Percentiles rank a stretch among this genome's conserved stretches.
Conservation (phyloP, 805 yeast species). For the Pichia membranifaciens region DNA sequence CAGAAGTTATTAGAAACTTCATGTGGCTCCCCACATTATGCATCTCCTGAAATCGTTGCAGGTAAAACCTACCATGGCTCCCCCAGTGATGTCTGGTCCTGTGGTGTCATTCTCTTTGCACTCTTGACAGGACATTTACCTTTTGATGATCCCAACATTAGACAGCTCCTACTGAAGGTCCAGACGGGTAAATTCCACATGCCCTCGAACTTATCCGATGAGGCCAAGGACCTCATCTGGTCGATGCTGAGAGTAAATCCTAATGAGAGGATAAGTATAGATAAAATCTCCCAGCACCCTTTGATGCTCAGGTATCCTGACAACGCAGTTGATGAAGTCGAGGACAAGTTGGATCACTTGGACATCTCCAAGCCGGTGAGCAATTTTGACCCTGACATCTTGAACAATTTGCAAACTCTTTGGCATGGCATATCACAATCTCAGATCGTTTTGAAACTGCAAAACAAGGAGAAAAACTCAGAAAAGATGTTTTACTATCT, state of each 20-base stretch:
- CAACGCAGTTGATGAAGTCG: slow-evolving; percentile 26
- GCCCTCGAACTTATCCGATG: slow-evolving; percentile 58
- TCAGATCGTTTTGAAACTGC: slow-evolving; percentile 26
- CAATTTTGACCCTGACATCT: slow-evolving; percentile 43
- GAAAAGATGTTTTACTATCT: slow-evolving; percentile 35
- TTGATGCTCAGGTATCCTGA: slow-evolving; percentile 48
- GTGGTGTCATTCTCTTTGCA: slow-evolving; percentile 79
- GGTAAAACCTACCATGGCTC: slow-evolving; percentile 78
- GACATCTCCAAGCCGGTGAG: slow-evolving; percentile 23
- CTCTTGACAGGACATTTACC: slow-evolving; percentile 76
- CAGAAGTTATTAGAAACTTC: slow-evolving; percentile 70
- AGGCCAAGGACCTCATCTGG: slow-evolving; percentile 62
- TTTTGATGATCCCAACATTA: slow-evolving; percentile 75
- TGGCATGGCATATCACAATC: slow-evolving; percentile 48
- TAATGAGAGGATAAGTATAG: slow-evolving; percentile 60
- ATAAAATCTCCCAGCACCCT: slow-evolving; percentile 55
- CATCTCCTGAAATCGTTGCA: slow-evolving; percentile 80
- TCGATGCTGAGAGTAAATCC: slow-evolving; percentile 71
- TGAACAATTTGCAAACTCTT: slow-evolving; percentile 48
- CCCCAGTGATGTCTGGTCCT: slow-evolving; percentile 84
- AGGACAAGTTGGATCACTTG: slow-evolving; percentile 21
- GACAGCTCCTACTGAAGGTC: slow-evolving; percentile 64
- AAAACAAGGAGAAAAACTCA: slow-evolving; percentile 22
- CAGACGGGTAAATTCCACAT: slow-evolving; percentile 70
- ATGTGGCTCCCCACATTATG: slow-evolving; percentile 86